These are phyloP conservation scores for Malassezia equina DNA, from an alignment of 1,284 basidiomycete genomes.

Conservation along the genomic window DNA sequence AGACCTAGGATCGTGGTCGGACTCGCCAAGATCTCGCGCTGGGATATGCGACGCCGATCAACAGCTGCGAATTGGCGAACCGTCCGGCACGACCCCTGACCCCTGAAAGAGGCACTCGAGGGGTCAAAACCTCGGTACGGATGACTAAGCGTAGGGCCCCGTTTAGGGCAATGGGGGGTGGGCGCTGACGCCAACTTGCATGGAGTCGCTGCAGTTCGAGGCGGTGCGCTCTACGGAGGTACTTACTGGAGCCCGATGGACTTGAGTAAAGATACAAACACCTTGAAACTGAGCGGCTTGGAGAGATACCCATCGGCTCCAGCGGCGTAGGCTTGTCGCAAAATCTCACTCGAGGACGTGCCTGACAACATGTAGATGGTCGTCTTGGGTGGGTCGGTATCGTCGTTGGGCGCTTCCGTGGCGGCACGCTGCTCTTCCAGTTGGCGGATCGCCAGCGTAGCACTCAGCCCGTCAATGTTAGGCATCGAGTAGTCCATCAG, in stretches of 20 bases:
- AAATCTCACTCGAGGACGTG: slow-evolving; percentile 82
- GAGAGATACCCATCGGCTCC: slow-evolving; percentile 89
- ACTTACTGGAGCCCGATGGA: not conserved
- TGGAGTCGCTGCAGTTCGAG: no score
- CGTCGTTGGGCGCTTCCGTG: not conserved
- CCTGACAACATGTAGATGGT: slow-evolving; percentile 58
- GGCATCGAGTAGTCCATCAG: slow-evolving; percentile 45
- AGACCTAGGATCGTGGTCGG: not conserved
- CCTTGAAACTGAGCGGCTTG: slow-evolving; percentile 27
- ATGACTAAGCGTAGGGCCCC: no score
- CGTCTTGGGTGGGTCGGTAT: no score
- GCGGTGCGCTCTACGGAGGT: no score
- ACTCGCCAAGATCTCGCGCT: not conserved
- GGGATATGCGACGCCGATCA: not conserved
- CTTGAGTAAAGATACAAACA: slow-evolving; percentile 9
- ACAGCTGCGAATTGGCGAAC: not conserved
- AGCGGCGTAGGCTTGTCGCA: slow-evolving; percentile 75
- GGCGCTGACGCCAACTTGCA: no score
- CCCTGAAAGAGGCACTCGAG: no score
- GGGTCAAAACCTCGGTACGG: no score
- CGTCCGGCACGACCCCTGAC: no score
- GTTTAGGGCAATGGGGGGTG: no score
- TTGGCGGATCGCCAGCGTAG: slow-evolving; percentile 27
- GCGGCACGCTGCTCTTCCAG: slow-evolving; percentile 9
- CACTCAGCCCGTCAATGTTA: slow-evolving; percentile 33